Evolutionary conservation across 1,284 basidiomycete genomes (phyloP).

Genomic region (Calocybe gambosa): DNA sequence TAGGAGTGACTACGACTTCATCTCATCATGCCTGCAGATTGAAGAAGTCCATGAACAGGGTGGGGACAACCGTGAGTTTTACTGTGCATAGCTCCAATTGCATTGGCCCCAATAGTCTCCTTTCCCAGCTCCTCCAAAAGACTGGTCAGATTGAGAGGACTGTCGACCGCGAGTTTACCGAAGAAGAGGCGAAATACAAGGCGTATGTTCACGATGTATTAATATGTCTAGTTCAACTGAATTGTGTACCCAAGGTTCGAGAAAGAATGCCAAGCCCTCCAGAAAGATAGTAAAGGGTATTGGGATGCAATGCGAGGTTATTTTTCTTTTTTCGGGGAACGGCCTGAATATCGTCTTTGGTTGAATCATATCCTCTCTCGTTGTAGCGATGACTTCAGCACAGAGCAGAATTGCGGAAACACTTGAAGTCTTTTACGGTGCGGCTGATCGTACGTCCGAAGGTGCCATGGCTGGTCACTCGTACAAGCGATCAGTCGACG

Average conservation of each 20-base stretch:
- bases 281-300: slow-evolving; percentile 95
- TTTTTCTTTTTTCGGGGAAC: slow-evolving; percentile 18
- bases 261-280: slow-evolving; percentile 87
- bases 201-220: slow-evolving; percentile 48
- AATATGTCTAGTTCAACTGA: not conserved
- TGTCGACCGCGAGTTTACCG: slow-evolving; percentile 88
- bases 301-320: slow-evolving; percentile 89
- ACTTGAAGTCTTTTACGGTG: slow-evolving; percentile 89
- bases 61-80: slow-evolving; percentile 68
- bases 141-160: slow-evolving; percentile 97
- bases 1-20: not conserved
- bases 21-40: slow-evolving; percentile 46
- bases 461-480: slow-evolving; percentile 97
- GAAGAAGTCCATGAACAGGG: slow-evolving; percentile 92
- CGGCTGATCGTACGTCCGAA: slow-evolving; percentile 78
- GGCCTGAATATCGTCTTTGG: not conserved
- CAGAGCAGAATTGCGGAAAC: slow-evolving; percentile 95
- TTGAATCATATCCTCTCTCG: not conserved
- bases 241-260: slow-evolving; percentile 61
- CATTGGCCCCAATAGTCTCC: not conserved
- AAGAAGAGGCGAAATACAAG: slow-evolving; percentile 89
- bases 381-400: slow-evolving; percentile 81
- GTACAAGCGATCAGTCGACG: slow-evolving; percentile 93
- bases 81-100: not conserved
- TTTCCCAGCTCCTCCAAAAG: slow-evolving; percentile 79